A percentile compares a stretch with the other conserved stretches of the same genome.
phyloP scores from a whole-genome alignment of 345 rosid species.

The Toxicodendron radicans region DNA sequence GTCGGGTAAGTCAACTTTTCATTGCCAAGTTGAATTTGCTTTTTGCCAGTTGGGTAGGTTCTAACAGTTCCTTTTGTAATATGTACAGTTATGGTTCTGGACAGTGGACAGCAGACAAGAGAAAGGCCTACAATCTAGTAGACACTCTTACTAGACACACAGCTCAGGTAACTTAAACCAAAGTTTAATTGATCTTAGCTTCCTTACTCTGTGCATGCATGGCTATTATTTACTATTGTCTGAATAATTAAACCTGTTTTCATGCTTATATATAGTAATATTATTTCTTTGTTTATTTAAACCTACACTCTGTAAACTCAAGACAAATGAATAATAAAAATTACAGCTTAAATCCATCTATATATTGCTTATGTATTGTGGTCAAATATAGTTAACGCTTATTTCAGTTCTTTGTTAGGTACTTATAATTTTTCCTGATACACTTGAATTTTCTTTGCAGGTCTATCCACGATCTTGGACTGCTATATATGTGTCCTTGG shows the following conservation, averaged over 20 bases:
- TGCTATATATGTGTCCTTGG: constrained; percentile 66
- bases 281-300: too few species aligned
- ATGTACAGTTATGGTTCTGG: constrained; percentile 67
- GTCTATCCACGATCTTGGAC: constrained; percentile 93
- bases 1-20: constrained; percentile 59
- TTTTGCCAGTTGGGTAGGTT: neutral
- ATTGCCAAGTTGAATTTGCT: neutral
- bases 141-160: constrained; percentile 86
- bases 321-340: neutral
- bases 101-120: constrained; percentile 59
- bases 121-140: constrained; percentile 62
- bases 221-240: too few species aligned
- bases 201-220: neutral
- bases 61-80: constrained; percentile 18
- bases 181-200: neutral
- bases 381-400: neutral
- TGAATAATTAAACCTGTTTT: neutral
- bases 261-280: neutral
- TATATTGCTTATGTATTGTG: too few species aligned
- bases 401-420: neutral
- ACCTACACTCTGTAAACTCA: neutral
- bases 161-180: constrained; percentile 56
- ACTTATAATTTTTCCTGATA: neutral
- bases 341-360: too few species aligned
- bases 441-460: constrained; percentile 34